Conservation (phyloP, 139 green algal genomes). For the Coccomyxa sp. region DNA sequence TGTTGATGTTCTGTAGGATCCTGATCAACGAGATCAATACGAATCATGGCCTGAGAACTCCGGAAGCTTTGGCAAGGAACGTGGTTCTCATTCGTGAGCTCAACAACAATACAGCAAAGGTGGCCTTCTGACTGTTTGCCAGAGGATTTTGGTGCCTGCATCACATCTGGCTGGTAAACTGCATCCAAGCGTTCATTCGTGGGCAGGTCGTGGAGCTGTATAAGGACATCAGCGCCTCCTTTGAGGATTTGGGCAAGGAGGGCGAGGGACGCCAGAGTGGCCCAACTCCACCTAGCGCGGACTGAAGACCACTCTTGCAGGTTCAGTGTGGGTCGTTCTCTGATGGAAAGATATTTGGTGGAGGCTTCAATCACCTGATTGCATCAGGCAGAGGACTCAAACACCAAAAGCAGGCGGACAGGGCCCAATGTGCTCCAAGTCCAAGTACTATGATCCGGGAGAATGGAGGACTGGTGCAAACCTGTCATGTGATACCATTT, state of each 20-base stretch:
- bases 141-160: background rate
- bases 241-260: slow-evolving; percentile 14
- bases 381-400: too few relatives aligned
- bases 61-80: slow-evolving; percentile 46
- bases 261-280: background rate
- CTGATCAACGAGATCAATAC: slow-evolving; percentile 54
- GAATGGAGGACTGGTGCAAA: too few relatives aligned
- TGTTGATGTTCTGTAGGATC: slow-evolving; percentile 22
- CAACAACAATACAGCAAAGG: slow-evolving; percentile 48
- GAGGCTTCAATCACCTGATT: too few relatives aligned
- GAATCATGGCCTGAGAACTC: slow-evolving; percentile 49
- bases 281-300: too few relatives aligned
- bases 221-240: slow-evolving; percentile 27
- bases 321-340: too few relatives aligned
- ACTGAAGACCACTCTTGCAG: too few relatives aligned
- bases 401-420: too few relatives aligned
- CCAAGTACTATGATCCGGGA: too few relatives aligned
- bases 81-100: slow-evolving; percentile 51
- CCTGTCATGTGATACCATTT: too few relatives aligned
- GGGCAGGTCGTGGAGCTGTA: slow-evolving; percentile 42
- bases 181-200: background rate
- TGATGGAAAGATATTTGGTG: too few relatives aligned
- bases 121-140: slow-evolving; percentile 3
- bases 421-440: too few relatives aligned
- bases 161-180: background rate